Base-by-base conservation (phyloP, 495 filamentous ascomycete species). In the Barbatosphaeria neglecta region DNA sequence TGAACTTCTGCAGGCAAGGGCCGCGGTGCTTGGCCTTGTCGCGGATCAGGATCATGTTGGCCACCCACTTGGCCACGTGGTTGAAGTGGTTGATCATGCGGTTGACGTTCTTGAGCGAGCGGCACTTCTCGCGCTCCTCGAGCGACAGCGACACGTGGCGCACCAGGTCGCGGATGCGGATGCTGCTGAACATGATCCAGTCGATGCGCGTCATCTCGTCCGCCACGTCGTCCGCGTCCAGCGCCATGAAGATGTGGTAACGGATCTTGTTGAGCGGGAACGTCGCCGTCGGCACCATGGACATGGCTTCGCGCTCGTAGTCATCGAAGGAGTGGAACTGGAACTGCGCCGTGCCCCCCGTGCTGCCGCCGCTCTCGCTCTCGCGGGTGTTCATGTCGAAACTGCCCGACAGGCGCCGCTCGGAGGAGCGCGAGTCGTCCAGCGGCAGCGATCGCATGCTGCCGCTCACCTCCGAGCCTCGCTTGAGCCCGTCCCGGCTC, bases 21-120 rank as follows among this genome's bases (percentile, higher is more conserved):
- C 87, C 88, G 45, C 92, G 80, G 61, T 97, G 92, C 65, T 97
- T 97, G 16, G 93, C 83, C 62, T 98, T 98, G 54, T 96, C 89
- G 44, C 90, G 81, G 50, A 97, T 78, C 6, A 98, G 75, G 46
- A 97, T 80, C 71, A 95, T 85, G 61, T 90, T 95, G 25, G 86
- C 75, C 28, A 95, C 88, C 73, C 90, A 93, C 51, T 80, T 83
- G 2, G 93, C 90, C 48, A 97, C 69, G 56, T 95, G 90, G 60
- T 97, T 97, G 73, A 98, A 97, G 56, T 96, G 89, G 42, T 80
- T 78, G 56, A 94, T 87, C 86, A 95, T 92, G 31, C 87, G 84
- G 54, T 89, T 90, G 49, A 97, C 87, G 57, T 93, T 84, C 48
- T 81, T 76, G 51, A 96, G 69, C 59, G 80, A 84, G 55, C 81